A percentile compares a stretch with the other conserved stretches of the same genome.
Conservation (phyloP, 2,329 filamentous ascomycete species). For the Parascedosporium putredinis region DNA sequence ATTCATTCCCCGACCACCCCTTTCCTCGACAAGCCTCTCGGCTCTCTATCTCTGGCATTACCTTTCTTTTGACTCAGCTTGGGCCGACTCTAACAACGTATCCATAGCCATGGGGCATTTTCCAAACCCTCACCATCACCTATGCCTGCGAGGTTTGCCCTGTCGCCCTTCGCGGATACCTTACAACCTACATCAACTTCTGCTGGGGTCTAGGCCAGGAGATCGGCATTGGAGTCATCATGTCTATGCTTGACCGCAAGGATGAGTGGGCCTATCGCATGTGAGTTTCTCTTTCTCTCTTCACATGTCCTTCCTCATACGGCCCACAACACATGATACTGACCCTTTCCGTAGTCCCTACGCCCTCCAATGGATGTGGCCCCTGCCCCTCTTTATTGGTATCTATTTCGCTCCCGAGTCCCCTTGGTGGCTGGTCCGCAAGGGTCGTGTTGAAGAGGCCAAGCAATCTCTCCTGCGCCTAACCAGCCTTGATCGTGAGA, state of each 20-base stretch:
- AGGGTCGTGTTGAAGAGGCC: constrained; percentile 52
- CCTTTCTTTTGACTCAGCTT: not conserved
- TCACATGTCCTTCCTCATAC: not conserved
- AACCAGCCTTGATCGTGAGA: constrained; percentile 40
- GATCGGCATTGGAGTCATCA: constrained; percentile 29
- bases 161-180: constrained; percentile 27
- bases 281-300: not conserved
- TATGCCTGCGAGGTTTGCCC: constrained; percentile 36
- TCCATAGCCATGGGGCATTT: not conserved
- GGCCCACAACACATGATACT: not conserved
- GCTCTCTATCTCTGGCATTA: no score
- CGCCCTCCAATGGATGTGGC: constrained; percentile 25
- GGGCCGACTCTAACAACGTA: not conserved
- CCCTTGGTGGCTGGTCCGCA: constrained; percentile 53
- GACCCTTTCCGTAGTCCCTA: constrained; percentile 18
- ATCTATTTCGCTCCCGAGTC: constrained; percentile 20
- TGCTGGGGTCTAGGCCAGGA: constrained; percentile 37
- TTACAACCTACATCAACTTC: constrained; percentile 36
- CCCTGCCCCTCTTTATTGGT: constrained; percentile 16
- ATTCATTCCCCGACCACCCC: not conserved
- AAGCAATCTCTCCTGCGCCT: constrained; percentile 56
- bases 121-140: constrained; percentile 22
- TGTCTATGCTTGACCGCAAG: constrained; percentile 21
- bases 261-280: constrained; percentile 26
- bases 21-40: no score